phyloP scores from a whole-genome alignment of 495 filamentous ascomycete genomes.

The Choiromyces venosus region DNA sequence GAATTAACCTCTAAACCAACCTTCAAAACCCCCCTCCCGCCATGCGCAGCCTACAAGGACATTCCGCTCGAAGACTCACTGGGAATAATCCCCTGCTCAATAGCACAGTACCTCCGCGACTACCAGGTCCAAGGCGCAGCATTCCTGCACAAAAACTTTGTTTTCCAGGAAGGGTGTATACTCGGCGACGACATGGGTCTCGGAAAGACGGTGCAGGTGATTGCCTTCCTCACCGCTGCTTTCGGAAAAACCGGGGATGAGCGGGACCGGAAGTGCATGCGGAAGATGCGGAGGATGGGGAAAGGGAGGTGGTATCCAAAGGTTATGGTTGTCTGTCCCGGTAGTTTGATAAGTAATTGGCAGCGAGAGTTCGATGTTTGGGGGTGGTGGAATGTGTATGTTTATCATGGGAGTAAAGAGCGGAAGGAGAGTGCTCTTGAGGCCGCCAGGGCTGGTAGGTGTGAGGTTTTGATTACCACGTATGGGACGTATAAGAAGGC shows the following conservation, averaged over 20 bases:
- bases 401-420: conserved; percentile 62
- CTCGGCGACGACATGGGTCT: conserved; percentile 96
- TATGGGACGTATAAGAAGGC: conserved; percentile 80
- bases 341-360: conserved; percentile 86
- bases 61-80: conserved; percentile 67
- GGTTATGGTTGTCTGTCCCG: conserved; percentile 81
- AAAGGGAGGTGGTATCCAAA: conserved; percentile 71
- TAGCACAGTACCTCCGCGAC: conserved; percentile 85
- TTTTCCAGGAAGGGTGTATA: conserved; percentile 86
- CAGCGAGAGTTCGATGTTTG: conserved; percentile 74
- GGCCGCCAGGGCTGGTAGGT: conserved; percentile 65
- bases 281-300: conserved; percentile 64
- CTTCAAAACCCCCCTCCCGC: conserved; percentile 47
- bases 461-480: conserved; percentile 90
- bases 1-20: conserved; percentile 58
- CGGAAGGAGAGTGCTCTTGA: conserved; percentile 67
- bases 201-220: conserved; percentile 95
- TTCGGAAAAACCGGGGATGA: conserved; percentile 95
- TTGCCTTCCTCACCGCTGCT: conserved; percentile 83
- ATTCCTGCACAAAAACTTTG: conserved; percentile 84
- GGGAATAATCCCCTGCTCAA: conserved; percentile 80
- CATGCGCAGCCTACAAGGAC: conserved; percentile 59
- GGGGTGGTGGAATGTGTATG: conserved; percentile 91
- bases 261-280: conserved; percentile 81
- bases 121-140: conserved; percentile 83